Evolutionary conservation across 108 stramenopile genomes (phyloP).

Genomic region (Seminavis robusta): DNA sequence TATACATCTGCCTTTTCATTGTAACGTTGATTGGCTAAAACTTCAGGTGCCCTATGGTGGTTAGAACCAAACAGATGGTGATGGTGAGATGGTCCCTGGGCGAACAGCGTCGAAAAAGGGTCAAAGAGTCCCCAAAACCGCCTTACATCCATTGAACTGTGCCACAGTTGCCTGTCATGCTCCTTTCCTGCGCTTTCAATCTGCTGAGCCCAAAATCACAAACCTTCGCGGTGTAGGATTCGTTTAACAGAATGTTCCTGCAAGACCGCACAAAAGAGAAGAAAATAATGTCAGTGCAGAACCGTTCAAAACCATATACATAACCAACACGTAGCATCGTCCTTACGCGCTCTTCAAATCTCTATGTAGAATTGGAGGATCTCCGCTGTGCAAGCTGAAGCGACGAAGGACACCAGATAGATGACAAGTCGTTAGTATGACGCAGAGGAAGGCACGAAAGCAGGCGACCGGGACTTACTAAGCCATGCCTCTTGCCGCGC

Average conservation of each 20-base stretch:
- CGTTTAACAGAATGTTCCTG: constrained; percentile 86
- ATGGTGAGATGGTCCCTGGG: no score
- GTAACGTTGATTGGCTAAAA: constrained; percentile 72
- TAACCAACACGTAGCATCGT: not conserved
- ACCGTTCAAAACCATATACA: not conserved
- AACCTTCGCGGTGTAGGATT: constrained; percentile 86
- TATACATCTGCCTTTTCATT: constrained; percentile 87
- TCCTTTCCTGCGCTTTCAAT: constrained; percentile 74
- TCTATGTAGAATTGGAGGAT: constrained; percentile 89
- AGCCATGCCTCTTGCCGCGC: constrained; percentile 89
- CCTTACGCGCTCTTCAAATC: constrained; percentile 74
- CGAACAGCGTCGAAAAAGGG: no score
- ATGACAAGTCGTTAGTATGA: no score
- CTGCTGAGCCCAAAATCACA: constrained; percentile 94
- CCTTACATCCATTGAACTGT: constrained; percentile 97
- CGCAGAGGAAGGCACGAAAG: no score
- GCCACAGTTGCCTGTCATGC: constrained; percentile 92
- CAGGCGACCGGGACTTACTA: no score
- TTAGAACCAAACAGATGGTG: no score
- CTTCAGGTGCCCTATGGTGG: no score
- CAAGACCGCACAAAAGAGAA: not conserved
- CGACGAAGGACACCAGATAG: no score
- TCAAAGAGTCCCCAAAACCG: no score
- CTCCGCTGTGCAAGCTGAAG: constrained; percentile 84
- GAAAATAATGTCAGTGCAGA: not conserved